Evolutionary conservation across 2,329 filamentous ascomycete species (phyloP).

Genomic region (Fusarium globosum): DNA sequence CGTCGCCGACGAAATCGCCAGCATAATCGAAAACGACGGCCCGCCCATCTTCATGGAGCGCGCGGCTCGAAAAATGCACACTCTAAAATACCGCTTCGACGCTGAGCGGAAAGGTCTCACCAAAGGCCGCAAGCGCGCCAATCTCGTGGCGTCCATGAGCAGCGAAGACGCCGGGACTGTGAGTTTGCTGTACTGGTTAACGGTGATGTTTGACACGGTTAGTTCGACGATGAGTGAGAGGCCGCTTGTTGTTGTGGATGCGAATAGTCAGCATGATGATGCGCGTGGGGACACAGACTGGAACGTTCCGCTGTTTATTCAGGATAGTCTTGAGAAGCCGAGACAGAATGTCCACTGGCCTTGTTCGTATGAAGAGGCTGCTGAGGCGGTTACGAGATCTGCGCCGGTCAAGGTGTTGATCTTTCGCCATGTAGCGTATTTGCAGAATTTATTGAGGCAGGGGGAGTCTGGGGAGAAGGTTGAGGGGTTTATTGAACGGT

Average conservation of each 20-base stretch:
- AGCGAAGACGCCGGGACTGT: constrained; percentile 55
- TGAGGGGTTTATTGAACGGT: constrained; percentile 60
- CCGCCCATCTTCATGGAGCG: constrained; percentile 39
- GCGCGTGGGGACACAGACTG: constrained; percentile 8
- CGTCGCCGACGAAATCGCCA: constrained; percentile 13
- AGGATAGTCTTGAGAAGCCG: constrained; percentile 21
- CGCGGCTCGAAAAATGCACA: constrained; percentile 40
- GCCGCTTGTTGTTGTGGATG: constrained; percentile 49
- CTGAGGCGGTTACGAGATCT: constrained; percentile 60
- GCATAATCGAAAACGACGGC: constrained; percentile 37
- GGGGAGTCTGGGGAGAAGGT: constrained; percentile 49
- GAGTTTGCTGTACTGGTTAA: constrained; percentile 67
- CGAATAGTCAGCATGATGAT: constrained; percentile 51
- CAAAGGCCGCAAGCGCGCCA: neutral
- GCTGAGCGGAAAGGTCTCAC: constrained; percentile 27
- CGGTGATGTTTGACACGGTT: constrained; percentile 68
- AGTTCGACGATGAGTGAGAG: constrained; percentile 62
- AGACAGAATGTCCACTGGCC: constrained; percentile 56
- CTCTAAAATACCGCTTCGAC: constrained; percentile 38
- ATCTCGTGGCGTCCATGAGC: neutral
- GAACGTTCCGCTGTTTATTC: constrained; percentile 18
- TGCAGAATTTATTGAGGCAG: constrained; percentile 63
- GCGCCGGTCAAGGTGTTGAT: constrained; percentile 69
- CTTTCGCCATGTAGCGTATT: constrained; percentile 63
- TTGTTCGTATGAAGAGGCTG: constrained; percentile 62